Conservation (phyloP, 2,329 filamentous ascomycete species). For the Rasamsonia emersonii region DNA sequence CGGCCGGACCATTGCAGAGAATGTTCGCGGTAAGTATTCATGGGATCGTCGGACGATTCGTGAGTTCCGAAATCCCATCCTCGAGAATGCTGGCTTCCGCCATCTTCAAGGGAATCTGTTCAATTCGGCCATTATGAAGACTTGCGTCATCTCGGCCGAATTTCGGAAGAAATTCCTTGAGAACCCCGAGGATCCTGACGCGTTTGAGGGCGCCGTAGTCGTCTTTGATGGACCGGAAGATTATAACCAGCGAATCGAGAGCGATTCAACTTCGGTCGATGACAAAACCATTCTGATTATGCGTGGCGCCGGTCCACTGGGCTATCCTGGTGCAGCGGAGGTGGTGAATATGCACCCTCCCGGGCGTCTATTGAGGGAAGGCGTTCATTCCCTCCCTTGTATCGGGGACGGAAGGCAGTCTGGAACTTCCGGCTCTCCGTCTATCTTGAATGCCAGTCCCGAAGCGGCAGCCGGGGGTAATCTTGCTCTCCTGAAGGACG, state of each 20-base stretch:
- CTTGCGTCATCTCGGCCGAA: constrained; percentile 40
- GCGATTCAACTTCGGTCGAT: constrained; percentile 30
- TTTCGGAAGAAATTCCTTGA: constrained; percentile 40
- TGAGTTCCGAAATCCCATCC: constrained; percentile 38
- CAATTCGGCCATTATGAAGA: constrained; percentile 47
- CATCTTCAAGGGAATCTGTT: constrained; percentile 43
- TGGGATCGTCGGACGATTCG: constrained; percentile 45
- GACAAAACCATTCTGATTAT: constrained; percentile 40
- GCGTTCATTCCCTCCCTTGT: constrained; percentile 41
- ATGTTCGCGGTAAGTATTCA: constrained; percentile 36
- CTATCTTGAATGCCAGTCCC: constrained; percentile 48
- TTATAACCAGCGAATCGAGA: constrained; percentile 37
- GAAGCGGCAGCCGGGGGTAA: constrained; percentile 49
- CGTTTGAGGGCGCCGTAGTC: constrained; percentile 40
- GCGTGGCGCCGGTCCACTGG: constrained; percentile 42
- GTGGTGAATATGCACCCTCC: constrained; percentile 48
- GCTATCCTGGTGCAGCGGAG: constrained; percentile 44
- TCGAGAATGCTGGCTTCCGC: constrained; percentile 44
- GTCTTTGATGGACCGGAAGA: constrained; percentile 47
- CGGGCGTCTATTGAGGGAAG: constrained; percentile 35
- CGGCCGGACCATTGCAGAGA: constrained; percentile 37
- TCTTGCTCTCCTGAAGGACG: constrained; percentile 42
- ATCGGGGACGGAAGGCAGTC: constrained; percentile 50
- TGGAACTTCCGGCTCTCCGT: constrained; percentile 47
- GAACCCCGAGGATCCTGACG: constrained; percentile 39